Percentiles rank a stretch among this genome's conserved stretches.
Conservation (phyloP, 2,329 filamentous ascomycete genomes). For the Rutstroemia sp. region DNA sequence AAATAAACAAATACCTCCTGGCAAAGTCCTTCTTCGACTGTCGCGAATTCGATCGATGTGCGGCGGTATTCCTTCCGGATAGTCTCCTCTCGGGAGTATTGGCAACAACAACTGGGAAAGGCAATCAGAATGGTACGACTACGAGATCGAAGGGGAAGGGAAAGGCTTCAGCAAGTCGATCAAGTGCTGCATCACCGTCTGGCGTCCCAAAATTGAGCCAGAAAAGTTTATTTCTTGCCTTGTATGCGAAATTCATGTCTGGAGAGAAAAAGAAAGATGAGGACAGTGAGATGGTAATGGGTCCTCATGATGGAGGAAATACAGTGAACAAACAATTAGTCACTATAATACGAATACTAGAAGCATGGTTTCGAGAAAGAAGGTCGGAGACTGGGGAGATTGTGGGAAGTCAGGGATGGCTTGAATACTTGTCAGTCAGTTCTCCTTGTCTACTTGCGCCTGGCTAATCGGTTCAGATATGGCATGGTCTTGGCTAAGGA, state of each 20-base stretch:
- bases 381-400: conserved; percentile 50
- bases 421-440: conserved; percentile 65
- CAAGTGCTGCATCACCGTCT: conserved; percentile 9
- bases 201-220: conserved; percentile 62
- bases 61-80: conserved; percentile 79
- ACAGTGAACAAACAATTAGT: conserved; percentile 80
- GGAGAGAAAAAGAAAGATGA: conserved; percentile 96
- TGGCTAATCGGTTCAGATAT: conserved; percentile 45
- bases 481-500: conserved; percentile 85
- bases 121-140: conserved; percentile 31
- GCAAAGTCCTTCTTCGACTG: conserved; percentile 95
- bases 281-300: conserved; percentile 94
- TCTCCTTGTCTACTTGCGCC: not conserved
- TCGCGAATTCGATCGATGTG: conserved; percentile 88
- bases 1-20: conserved; percentile 76
- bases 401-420: conserved; percentile 74
- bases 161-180: conserved; percentile 21
- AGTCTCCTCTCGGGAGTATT: conserved; percentile 64
- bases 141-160: conserved; percentile 57
- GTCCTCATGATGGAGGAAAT: conserved; percentile 79
- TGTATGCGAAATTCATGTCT: conserved; percentile 88
- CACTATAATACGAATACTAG: conserved; percentile 65
- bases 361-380: conserved; percentile 71
- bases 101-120: conserved; percentile 34
- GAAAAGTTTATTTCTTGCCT: conserved; percentile 81